Evolutionary conservation across 1,284 basidiomycete species (phyloP), one percentile per base, ranked within the genome.

Genomic region (Grifola frondosa): DNA sequence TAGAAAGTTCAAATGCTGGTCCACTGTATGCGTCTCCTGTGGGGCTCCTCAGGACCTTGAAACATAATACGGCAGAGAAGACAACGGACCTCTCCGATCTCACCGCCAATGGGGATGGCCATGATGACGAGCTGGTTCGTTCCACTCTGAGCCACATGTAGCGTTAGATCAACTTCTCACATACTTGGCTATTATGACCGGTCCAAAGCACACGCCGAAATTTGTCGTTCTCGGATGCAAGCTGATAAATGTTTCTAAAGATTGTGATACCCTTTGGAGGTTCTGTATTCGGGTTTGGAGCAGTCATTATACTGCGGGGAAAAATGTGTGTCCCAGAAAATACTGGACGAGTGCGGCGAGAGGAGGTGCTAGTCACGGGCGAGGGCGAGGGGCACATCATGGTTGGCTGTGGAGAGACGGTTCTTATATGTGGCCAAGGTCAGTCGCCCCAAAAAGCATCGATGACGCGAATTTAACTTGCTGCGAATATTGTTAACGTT

Each of bases 181-280:
- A 1, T n/a, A 59, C 60, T 53, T 63, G 61, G 38, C 61, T 63
- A 44, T 61, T 59, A 11, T 52, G 43, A 6, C 61, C 61, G 2
- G 61, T 63, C 57, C 58, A 63, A 23, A 63, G 40, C 6, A 63
- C 61, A 22, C 59, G 49, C 26, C 61, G 40, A 45, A 63, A 63
- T 49, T 63, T 63, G 41, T 56, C 53, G 41, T 55, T 63, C 20
- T 53, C 50, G 15, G 55, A 54, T 9, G 60, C 60, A 37, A 61
- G 33, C 26, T 55, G 42, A 28, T 44, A 34, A 29, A 63, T 23
- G 40, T 61, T 60, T 39, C 50, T 54, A 47, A 63, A 54, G 41
- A 63, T 49, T 8, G 46, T 34, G 42, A 60, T 55, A 26, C 55
- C 54, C 53, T 58, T 61, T 12, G 60, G 60, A n/a, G 61, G 60